Evolutionary conservation across 257 asterid species (phyloP).

Genomic region (Capsicum pubescens): DNA sequence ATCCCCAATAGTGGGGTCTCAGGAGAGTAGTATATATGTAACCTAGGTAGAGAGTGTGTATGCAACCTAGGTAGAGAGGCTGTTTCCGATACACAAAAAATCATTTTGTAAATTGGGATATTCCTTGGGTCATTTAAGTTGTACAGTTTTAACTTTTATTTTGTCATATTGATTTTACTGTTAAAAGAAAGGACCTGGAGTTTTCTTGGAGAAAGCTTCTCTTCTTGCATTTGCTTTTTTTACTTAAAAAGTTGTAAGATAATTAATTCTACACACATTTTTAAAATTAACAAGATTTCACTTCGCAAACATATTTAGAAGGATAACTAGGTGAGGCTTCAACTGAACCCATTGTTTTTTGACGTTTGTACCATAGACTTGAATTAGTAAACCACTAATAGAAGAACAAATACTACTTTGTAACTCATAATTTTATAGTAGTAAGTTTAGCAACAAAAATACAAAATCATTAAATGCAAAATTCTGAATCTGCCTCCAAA

Average conservation of each 20-base stretch:
- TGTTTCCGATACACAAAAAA: not conserved
- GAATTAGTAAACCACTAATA: too few species aligned
- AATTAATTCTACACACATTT: too few species aligned
- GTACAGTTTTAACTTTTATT: not conserved
- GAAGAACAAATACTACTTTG: not conserved
- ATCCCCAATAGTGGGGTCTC: not conserved
- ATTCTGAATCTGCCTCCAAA: too few species aligned
- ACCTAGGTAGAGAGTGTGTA: too few species aligned
- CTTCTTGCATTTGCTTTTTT: not conserved
- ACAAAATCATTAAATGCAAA: not conserved
- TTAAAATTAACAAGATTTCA: too few species aligned
- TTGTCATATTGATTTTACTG: not conserved
- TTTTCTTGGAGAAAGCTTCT: slow-evolving; percentile 18
- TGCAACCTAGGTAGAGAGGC: not conserved
- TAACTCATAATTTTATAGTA: not conserved
- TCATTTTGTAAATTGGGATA: not conserved
- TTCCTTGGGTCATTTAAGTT: not conserved
- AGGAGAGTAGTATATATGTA: not conserved
- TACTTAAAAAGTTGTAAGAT: too few species aligned
- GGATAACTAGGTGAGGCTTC: too few species aligned
- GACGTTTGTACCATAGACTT: too few species aligned
- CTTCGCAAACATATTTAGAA: too few species aligned
- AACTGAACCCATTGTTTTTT: too few species aligned
- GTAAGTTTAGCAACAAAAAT: not conserved
- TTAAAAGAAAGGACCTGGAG: not conserved